Conservation (phyloP, 257 asterid species). For the Sherardia arvensis region DNA sequence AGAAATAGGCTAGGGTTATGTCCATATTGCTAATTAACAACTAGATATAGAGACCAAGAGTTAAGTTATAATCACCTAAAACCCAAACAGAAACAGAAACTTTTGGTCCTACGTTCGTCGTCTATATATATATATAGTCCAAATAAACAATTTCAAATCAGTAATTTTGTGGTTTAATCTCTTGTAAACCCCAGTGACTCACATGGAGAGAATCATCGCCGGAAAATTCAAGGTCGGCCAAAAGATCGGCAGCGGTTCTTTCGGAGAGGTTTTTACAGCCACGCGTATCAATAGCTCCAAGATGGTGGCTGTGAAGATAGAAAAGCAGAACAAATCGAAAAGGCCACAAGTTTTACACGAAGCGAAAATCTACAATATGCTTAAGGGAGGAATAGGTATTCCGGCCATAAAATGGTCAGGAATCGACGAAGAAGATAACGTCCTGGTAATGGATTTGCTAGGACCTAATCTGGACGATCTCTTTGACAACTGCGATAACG, state of each 20-base stretch:
- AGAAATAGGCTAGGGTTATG: too few relatives aligned
- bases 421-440: constrained; percentile 77
- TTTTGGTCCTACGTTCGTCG: too few relatives aligned
- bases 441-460: constrained; percentile 70
- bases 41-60: too few relatives aligned
- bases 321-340: constrained; percentile 78
- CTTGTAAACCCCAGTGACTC: background rate
- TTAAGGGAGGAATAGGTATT: constrained; percentile 95
- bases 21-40: too few relatives aligned
- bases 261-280: constrained; percentile 88
- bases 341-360: constrained; percentile 88
- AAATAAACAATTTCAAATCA: too few relatives aligned
- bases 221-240: constrained; percentile 93
- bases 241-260: constrained; percentile 96
- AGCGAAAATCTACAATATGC: constrained; percentile 79
- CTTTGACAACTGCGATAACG: constrained; percentile 77
- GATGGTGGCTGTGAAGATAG: constrained; percentile 93
- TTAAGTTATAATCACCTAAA: too few relatives aligned
- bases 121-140: too few relatives aligned
- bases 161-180: too few relatives aligned
- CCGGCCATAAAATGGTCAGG: constrained; percentile 90
- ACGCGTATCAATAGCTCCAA: constrained; percentile 76
- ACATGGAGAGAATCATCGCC: constrained; percentile 77
- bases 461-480: constrained; percentile 97
- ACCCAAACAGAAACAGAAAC: too few relatives aligned